Evolutionary conservation across 352 stramenopile genomes (phyloP).

Genomic region (Phytophthora sp.): DNA sequence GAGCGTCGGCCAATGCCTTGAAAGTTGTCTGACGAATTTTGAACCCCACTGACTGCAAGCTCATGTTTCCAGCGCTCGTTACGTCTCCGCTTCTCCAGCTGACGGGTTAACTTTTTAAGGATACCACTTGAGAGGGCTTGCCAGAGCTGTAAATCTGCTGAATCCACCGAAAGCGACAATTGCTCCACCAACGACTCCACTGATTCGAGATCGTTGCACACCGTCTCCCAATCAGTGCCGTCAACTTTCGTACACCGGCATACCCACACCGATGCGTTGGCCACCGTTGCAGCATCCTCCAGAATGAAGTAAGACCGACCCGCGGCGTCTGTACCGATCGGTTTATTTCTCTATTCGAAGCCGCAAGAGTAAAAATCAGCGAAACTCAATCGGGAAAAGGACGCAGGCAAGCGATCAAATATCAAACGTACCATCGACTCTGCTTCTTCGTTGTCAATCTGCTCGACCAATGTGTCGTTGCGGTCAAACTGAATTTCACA

Average conservation of each 20-base stretch:
- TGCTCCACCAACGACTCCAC: slow-evolving; percentile 54
- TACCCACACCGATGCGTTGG: slow-evolving; percentile 62
- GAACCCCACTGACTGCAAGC: slow-evolving; percentile 39
- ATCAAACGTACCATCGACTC: slow-evolving; percentile 44
- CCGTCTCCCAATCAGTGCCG: slow-evolving; percentile 62
- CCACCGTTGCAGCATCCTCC: slow-evolving; percentile 62
- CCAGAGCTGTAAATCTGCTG: slow-evolving; percentile 63
- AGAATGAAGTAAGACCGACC: slow-evolving; percentile 66
- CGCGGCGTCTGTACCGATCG: slow-evolving; percentile 47
- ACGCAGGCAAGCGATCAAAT: too few species aligned
- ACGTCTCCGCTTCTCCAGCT: slow-evolving; percentile 52
- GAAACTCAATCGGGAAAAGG: background rate
- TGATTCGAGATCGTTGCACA: slow-evolving; percentile 60
- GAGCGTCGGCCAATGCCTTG: slow-evolving; percentile 47
- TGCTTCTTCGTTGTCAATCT: slow-evolving; percentile 59
- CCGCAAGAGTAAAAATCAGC: background rate
- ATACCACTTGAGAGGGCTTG: slow-evolving; percentile 44
- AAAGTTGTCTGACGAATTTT: slow-evolving; percentile 28
- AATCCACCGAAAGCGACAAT: slow-evolving; percentile 58
- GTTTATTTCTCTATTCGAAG: slow-evolving; percentile 52
- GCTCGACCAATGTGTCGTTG: slow-evolving; percentile 62
- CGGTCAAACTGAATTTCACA: slow-evolving; percentile 74
- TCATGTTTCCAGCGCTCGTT: slow-evolving; percentile 49
- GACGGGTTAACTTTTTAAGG: slow-evolving; percentile 57
- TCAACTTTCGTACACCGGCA: slow-evolving; percentile 54